Evolutionary conservation across 2,329 filamentous ascomycete genomes (phyloP).

Genomic region (Epichloe scottii): DNA sequence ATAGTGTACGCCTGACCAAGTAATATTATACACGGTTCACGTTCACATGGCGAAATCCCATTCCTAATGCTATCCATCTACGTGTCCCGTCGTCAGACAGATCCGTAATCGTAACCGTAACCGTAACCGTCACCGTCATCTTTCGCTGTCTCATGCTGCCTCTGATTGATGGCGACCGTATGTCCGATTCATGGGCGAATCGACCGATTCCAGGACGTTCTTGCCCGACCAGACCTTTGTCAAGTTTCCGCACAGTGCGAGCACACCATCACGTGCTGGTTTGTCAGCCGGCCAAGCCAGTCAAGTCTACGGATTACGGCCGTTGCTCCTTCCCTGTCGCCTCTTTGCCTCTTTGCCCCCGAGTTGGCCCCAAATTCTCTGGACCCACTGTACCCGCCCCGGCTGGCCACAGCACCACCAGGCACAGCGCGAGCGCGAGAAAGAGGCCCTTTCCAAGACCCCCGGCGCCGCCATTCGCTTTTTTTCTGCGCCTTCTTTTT

Average conservation of each 20-base stretch:
- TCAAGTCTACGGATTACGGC: background rate
- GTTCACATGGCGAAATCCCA: too few species aligned
- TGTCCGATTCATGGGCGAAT: conserved; percentile 1
- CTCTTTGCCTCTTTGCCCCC: background rate
- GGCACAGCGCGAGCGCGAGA: background rate
- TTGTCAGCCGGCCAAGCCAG: conserved; percentile 3
- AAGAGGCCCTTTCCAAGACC: conserved; percentile 1
- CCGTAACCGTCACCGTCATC: background rate
- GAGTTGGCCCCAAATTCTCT: background rate
- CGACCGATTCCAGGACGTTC: conserved; percentile 2
- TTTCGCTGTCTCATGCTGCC: background rate
- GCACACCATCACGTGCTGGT: background rate
- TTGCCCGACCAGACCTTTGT: conserved; percentile 1
- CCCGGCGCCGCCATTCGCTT: conserved; percentile 16
- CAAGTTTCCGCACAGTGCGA: conserved; percentile 4
- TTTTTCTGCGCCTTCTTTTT: conserved; percentile 24
- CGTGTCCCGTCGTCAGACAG: background rate
- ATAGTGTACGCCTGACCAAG: too few species aligned
- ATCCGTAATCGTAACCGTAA: background rate
- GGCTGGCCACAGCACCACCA: background rate
- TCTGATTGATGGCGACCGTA: too few species aligned
- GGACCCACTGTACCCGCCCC: background rate
- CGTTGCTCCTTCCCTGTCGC: conserved; percentile 2
- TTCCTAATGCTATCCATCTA: background rate
- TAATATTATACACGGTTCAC: too few species aligned